These are phyloP conservation scores for Ascocoryne sarcoides DNA, from an alignment of 2,329 filamentous ascomycete genomes.

Conservation along the genomic window DNA sequence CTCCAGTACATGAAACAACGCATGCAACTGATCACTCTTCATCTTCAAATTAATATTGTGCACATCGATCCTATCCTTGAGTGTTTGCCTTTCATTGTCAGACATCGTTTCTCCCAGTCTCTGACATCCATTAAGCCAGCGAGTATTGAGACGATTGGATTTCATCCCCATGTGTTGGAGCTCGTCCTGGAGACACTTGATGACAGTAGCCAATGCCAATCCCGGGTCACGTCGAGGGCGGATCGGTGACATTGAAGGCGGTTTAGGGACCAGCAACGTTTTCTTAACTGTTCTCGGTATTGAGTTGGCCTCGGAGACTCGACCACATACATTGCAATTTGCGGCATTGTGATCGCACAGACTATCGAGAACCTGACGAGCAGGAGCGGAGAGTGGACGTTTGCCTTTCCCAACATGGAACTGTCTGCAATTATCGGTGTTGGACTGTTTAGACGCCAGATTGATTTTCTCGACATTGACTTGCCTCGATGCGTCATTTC, in stretches of 20 bases:
- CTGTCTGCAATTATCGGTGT: too few relatives aligned
- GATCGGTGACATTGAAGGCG: too few relatives aligned
- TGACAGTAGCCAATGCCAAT: conserved; percentile 39
- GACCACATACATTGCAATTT: conserved; percentile 50
- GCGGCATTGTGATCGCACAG: conserved; percentile 46
- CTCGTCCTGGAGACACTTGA: conserved; percentile 76
- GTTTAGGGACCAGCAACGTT: too few relatives aligned
- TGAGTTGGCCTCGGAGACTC: too few relatives aligned
- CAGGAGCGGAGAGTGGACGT: conserved; percentile 42
- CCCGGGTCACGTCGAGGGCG: conserved; percentile 40
- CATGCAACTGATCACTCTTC: conserved; percentile 74
- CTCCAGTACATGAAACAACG: conserved; percentile 61
- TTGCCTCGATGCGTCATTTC: too few relatives aligned
- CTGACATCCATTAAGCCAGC: conserved; percentile 60
- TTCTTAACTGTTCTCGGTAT: too few relatives aligned
- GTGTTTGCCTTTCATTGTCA: conserved; percentile 52
- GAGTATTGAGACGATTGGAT: conserved; percentile 50
- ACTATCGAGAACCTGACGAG: conserved; percentile 43
- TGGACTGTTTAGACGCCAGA: too few relatives aligned
- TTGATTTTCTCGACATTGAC: too few relatives aligned
- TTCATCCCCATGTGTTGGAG: conserved; percentile 65
- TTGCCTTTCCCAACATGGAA: conserved; percentile 25
- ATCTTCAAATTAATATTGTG: conserved; percentile 57
- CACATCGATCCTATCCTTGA: conserved; percentile 52
- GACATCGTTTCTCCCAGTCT: conserved; percentile 54